Percentiles rank a stretch among this genome's conserved stretches.
phyloP scores from a whole-genome alignment of 495 filamentous ascomycete genomes.

The Xanthoparmelia taractica region DNA sequence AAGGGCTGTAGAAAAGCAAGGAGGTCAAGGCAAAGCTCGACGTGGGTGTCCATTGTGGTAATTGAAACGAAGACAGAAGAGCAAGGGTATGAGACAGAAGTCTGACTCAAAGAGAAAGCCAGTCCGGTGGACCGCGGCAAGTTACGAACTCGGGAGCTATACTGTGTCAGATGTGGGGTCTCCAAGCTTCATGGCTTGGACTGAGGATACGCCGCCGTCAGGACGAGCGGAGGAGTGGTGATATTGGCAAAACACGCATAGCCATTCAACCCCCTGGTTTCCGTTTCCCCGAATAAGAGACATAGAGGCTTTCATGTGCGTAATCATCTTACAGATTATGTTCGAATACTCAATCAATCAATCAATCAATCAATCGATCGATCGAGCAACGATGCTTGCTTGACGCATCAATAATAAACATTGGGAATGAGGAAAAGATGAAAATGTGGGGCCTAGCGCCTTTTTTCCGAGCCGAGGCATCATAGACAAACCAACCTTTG shows the following conservation, averaged over 20 bases:
- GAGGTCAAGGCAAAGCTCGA: background rate
- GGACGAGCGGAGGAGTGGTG: constrained; percentile 16
- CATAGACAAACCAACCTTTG: background rate
- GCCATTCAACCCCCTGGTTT: background rate
- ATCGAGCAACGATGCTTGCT: background rate
- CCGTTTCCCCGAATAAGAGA: background rate
- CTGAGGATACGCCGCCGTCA: constrained; percentile 6
- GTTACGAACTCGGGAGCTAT: constrained; percentile 10
- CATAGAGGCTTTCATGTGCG: background rate
- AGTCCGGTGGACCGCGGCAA: constrained; percentile 10
- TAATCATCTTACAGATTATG: background rate
- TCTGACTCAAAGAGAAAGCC: background rate
- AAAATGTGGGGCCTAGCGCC: constrained; percentile 15
- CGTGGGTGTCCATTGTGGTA: background rate
- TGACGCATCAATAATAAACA: background rate
- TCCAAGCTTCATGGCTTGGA: constrained; percentile 10
- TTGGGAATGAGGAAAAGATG: background rate
- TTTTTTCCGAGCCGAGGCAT: constrained; percentile 8
- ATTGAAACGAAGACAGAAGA: constrained; percentile 3
- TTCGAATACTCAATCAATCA: background rate
- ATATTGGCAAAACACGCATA: background rate
- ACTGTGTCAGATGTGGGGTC: constrained; percentile 3
- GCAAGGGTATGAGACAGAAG: background rate
- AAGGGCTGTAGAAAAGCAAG: background rate
- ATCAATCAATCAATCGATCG: background rate